Evolutionary conservation across 2,329 filamentous ascomycete species (phyloP), one percentile per base, ranked within the genome.

Genomic region (Penicillium sp.): DNA sequence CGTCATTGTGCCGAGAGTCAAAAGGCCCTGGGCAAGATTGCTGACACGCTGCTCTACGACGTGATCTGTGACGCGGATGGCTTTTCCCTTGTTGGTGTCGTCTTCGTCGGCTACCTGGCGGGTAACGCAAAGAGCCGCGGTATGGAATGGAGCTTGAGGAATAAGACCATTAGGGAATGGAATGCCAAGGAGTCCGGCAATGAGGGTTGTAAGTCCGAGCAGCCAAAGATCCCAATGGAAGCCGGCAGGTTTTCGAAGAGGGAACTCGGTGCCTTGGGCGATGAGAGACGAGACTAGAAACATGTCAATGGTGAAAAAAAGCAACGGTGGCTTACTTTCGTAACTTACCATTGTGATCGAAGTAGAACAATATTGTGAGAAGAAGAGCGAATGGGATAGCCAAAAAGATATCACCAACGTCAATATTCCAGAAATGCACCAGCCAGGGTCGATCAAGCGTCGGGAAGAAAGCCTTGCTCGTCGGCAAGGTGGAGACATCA

Each of bases 221-320:
- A 94, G 85, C 77, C 92, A 93, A 40, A 94, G 75, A 67, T 94
- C 90, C 90, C 90, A 94, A 76, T 94, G 90, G 70, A 94, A 94
- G 14, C 90, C 90, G 46, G 90, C 89, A 3, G 91, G 90, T 69
- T 94, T 94, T 22, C 85, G 83, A 11, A 94, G 85, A 1, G 90
- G 90, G 62, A 92, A 94, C 69, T 94, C 90, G 61, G 89, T 92
- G 51, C 90, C 91, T 71, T 94, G 90, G 11, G 90, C 89, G 55
- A 93, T 93, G 33, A 94, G 83, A 6, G 90, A 92, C 0, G 90
- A 93, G 1, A 93, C 90, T 90, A 60, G 36, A 27, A 10, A n/a
- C n/a, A 18, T 19, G 2, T 39, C 44, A 41, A 36, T 31, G 10
- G 18, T n/a, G 2, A 19, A 27, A 40, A 22, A 22, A 22, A 13